phyloP scores from a whole-genome alignment of 331 rosid species.

The Phaseolus coccineus region DNA sequence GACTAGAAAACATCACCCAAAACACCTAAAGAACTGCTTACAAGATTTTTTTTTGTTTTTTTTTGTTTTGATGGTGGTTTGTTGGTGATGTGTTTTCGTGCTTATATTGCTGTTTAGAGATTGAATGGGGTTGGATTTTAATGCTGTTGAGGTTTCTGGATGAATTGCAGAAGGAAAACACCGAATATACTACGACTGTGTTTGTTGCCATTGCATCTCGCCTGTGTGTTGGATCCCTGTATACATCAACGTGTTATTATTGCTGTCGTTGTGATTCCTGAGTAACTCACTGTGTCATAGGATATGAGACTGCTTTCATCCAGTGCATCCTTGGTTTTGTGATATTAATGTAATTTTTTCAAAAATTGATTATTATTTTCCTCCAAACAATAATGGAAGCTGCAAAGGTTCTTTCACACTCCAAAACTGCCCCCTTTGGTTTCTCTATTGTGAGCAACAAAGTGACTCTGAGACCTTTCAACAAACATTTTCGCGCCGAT shows the following conservation, averaged over 20 bases:
- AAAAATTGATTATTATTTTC: constrained; percentile 29
- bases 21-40: background rate
- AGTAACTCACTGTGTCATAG: constrained; percentile 30
- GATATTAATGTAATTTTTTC: constrained; percentile 8
- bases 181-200: background rate
- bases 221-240: constrained; percentile 3
- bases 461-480: constrained; percentile 63
- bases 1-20: background rate
- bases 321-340: background rate
- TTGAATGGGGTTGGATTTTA: constrained; percentile 28
- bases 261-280: constrained; percentile 19
- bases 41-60: background rate
- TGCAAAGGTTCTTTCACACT: constrained; percentile 56
- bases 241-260: background rate
- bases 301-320: constrained; percentile 21
- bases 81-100: background rate
- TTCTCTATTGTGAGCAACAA: constrained; percentile 48
- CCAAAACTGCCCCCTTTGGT: constrained; percentile 56
- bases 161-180: constrained; percentile 39
- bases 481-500: constrained; percentile 55
- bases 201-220: background rate
- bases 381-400: constrained; percentile 61
- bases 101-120: constrained; percentile 10
- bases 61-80: constrained; percentile 23
- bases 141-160: constrained; percentile 33